Evolutionary conservation across 139 green algal genomes (phyloP).

Genomic region (Chlamydomonas sphaeroides): DNA sequence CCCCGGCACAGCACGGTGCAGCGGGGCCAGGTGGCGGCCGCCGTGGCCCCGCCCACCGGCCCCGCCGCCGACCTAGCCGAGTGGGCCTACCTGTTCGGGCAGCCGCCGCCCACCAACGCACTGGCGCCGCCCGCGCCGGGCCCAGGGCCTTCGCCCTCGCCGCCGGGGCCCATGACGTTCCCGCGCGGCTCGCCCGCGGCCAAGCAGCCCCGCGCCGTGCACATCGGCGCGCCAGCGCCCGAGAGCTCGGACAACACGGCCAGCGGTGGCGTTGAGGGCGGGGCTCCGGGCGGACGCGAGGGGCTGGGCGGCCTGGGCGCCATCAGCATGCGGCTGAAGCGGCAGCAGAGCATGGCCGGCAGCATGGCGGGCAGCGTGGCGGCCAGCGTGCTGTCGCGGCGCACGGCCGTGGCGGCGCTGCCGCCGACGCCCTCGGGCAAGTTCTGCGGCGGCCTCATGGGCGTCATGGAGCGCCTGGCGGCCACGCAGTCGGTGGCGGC

Average conservation of each 20-base stretch:
- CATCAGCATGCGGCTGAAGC: not conserved
- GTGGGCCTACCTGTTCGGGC: slow-evolving; percentile 2
- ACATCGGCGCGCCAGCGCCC: no score
- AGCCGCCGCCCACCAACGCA: not conserved
- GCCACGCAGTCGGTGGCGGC: slow-evolving; percentile 15
- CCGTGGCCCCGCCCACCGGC: not conserved
- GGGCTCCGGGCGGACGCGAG: no score
- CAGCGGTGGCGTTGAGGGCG: not conserved
- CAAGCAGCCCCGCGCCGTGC: no score
- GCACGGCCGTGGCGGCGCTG: not conserved
- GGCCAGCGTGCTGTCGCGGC: not conserved
- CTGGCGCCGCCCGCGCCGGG: no score
- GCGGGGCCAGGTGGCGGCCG: not conserved
- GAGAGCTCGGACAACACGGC: no score
- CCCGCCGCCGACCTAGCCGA: not conserved
- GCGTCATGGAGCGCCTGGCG: slow-evolving; percentile 35
- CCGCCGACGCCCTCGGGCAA: not conserved
- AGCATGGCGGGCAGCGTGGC: not conserved
- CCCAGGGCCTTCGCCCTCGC: no score
- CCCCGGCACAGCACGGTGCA: slow-evolving; percentile 8
- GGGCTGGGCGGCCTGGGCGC: no score
- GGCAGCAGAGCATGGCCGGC: not conserved
- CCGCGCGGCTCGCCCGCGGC: no score
- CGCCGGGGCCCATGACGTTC: no score
- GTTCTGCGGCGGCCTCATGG: slow-evolving; percentile 20